phyloP scores from a whole-genome alignment of 1,284 basidiomycete species.

The Pseudozyma thailandica region DNA sequence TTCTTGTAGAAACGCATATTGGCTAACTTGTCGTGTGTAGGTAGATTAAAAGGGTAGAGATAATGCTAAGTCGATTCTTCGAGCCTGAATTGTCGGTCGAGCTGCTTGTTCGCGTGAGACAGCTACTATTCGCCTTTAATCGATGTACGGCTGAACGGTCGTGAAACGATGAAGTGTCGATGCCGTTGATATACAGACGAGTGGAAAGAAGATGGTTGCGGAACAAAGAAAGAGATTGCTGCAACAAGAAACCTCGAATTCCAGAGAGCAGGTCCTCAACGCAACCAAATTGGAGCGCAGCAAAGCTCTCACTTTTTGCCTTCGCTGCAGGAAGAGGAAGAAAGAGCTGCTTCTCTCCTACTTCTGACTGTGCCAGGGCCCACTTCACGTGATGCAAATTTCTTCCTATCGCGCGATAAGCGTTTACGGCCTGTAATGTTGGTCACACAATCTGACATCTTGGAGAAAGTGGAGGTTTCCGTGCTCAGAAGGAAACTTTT shows the following conservation, averaged over 20 bases:
- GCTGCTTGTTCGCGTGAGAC: too few relatives aligned
- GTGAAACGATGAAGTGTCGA: background rate
- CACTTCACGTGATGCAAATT: slow-evolving; percentile 45
- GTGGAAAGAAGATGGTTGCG: background rate
- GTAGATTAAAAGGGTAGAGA: background rate
- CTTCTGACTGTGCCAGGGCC: slow-evolving; percentile 12
- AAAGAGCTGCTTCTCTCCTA: background rate
- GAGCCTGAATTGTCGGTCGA: too few relatives aligned
- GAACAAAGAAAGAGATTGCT: background rate
- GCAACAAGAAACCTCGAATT: background rate
- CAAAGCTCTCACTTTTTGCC: background rate
- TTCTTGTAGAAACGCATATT: slow-evolving; percentile 68
- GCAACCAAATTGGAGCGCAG: background rate
- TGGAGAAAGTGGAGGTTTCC: background rate
- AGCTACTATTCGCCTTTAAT: too few relatives aligned
- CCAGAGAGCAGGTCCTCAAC: background rate
- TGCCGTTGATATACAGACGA: background rate
- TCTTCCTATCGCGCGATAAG: slow-evolving; percentile 36
- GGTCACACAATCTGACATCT: background rate
- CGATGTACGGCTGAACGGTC: too few relatives aligned
- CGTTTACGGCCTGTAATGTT: background rate
- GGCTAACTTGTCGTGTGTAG: slow-evolving; percentile 2
- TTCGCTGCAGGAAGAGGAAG: slow-evolving; percentile 9
- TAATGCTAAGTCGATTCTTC: too few relatives aligned
- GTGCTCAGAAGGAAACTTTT: background rate